Evolutionary conservation across 192 early-diverging fungal species (phyloP).

Genomic region (Coemansia sp.): DNA sequence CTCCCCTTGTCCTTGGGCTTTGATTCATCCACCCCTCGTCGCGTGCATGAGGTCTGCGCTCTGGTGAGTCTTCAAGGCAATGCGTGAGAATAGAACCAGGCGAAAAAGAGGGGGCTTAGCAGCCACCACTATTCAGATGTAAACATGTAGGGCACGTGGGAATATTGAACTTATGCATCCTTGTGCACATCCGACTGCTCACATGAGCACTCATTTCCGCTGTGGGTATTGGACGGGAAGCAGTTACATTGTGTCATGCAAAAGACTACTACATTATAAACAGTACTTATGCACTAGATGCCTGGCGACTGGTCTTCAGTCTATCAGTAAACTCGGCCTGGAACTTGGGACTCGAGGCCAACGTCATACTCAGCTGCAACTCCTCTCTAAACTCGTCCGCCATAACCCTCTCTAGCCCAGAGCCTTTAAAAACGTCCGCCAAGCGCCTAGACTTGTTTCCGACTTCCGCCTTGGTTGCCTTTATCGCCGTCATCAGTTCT

Average conservation of each 20-base stretch:
- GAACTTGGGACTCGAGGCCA: slow-evolving; percentile 38
- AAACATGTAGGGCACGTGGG: slow-evolving; percentile 7
- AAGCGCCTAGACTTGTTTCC: slow-evolving; percentile 20
- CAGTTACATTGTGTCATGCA: not conserved
- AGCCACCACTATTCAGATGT: not conserved
- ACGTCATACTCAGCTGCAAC: slow-evolving; percentile 42
- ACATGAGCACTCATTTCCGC: not conserved
- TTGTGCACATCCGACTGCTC: not conserved
- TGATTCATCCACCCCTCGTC: not conserved
- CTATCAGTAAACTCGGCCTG: slow-evolving; percentile 29
- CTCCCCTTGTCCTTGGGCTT: not conserved
- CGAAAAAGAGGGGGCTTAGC: not conserved
- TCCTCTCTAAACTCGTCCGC: slow-evolving; percentile 33
- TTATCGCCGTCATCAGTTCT: slow-evolving; percentile 18
- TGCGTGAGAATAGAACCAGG: not conserved
- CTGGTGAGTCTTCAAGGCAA: slow-evolving; percentile 2
- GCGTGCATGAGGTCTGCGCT: not conserved
- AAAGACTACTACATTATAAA: not conserved
- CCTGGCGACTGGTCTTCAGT: slow-evolving; percentile 21
- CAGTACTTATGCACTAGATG: not conserved
- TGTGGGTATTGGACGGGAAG: too few species aligned
- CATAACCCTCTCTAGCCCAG: slow-evolving; percentile 27
- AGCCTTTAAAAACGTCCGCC: slow-evolving; percentile 26
- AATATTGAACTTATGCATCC: not conserved
- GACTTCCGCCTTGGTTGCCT: slow-evolving; percentile 29